These are phyloP conservation scores for Penicillium capsulatum DNA, from an alignment of 2,329 filamentous ascomycete genomes.

Conservation along the genomic window DNA sequence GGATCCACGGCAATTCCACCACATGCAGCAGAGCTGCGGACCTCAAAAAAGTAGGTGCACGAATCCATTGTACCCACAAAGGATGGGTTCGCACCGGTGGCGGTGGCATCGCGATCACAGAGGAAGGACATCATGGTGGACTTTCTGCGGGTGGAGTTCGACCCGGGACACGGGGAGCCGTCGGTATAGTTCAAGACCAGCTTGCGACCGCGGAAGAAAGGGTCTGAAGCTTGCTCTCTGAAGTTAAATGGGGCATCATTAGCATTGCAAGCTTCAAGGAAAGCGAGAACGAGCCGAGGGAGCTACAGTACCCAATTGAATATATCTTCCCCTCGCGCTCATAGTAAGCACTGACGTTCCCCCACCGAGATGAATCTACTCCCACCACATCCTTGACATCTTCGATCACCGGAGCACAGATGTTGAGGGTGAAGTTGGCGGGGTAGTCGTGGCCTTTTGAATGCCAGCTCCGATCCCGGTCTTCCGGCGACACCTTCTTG, in stretches of 20 bases:
- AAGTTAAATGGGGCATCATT: constrained; percentile 3
- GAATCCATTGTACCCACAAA: constrained; percentile 88
- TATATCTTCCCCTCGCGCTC: constrained; percentile 41
- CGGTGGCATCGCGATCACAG: constrained; percentile 77
- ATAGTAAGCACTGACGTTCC: constrained; percentile 50
- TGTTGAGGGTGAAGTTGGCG: constrained; percentile 50
- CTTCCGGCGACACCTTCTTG: constrained; percentile 37
- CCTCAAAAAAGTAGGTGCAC: constrained; percentile 94
- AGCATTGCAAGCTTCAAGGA: neutral
- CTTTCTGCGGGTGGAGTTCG: constrained; percentile 47
- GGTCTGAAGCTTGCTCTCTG: constrained; percentile 44
- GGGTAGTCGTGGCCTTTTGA: constrained; percentile 48
- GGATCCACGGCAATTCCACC: constrained; percentile 59
- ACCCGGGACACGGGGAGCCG: constrained; percentile 63
- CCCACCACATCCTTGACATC: constrained; percentile 45
- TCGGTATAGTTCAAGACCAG: constrained; percentile 72
- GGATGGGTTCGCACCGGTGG: constrained; percentile 64
- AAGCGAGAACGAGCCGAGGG: neutral
- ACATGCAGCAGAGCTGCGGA: constrained; percentile 81
- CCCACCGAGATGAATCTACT: constrained; percentile 38
- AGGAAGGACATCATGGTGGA: constrained; percentile 89
- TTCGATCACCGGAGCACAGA: constrained; percentile 50
- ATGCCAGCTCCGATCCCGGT: constrained; percentile 46
- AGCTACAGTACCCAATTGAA: constrained; percentile 43
- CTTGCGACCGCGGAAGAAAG: constrained; percentile 52